Evolutionary conservation across 2,329 filamentous ascomycete genomes (phyloP).

Genomic region (Helminthosporium solani): DNA sequence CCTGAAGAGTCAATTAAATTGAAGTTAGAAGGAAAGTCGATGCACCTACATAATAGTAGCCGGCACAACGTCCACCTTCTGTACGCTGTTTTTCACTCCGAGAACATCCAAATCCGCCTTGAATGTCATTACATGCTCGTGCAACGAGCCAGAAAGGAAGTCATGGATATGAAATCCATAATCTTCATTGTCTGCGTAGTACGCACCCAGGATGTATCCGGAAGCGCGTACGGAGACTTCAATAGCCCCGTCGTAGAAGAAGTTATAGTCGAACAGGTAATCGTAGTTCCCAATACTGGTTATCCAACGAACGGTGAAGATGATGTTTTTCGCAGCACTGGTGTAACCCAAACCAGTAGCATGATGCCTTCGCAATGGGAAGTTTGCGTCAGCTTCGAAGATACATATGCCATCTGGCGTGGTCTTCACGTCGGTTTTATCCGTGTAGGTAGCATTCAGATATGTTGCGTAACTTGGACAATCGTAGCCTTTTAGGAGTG

Average conservation of each 20-base stretch:
- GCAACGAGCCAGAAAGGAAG: constrained; percentile 36
- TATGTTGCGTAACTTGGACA: constrained; percentile 56
- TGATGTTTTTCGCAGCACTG: constrained; percentile 35
- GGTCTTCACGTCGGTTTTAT: constrained; percentile 44
- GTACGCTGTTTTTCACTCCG: constrained; percentile 39
- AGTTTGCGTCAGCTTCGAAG: constrained; percentile 29
- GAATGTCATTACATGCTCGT: constrained; percentile 46
- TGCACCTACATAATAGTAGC: constrained; percentile 46
- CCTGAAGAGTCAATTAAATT: background rate
- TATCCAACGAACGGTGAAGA: constrained; percentile 49
- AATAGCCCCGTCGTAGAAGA: constrained; percentile 31
- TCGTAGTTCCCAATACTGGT: constrained; percentile 50
- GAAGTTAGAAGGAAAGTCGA: background rate
- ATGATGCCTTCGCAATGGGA: constrained; percentile 35
- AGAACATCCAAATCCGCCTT: constrained; percentile 45
- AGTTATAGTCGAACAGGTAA: constrained; percentile 29
- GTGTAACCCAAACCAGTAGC: constrained; percentile 21
- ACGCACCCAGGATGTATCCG: constrained; percentile 30
- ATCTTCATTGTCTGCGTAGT: constrained; percentile 29
- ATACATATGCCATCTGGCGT: constrained; percentile 53
- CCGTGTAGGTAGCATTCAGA: constrained; percentile 48
- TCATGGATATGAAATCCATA: constrained; percentile 45
- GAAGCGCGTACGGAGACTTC: constrained; percentile 28
- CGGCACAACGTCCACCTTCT: constrained; percentile 32
- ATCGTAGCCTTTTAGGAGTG: constrained; percentile 53